A percentile compares a stretch with the other conserved stretches of the same genome.
These are phyloP conservation scores for sunflower (Helianthus annuus) DNA, from an alignment of 129 eudicot species.

Conservation along the genomic window DNA sequence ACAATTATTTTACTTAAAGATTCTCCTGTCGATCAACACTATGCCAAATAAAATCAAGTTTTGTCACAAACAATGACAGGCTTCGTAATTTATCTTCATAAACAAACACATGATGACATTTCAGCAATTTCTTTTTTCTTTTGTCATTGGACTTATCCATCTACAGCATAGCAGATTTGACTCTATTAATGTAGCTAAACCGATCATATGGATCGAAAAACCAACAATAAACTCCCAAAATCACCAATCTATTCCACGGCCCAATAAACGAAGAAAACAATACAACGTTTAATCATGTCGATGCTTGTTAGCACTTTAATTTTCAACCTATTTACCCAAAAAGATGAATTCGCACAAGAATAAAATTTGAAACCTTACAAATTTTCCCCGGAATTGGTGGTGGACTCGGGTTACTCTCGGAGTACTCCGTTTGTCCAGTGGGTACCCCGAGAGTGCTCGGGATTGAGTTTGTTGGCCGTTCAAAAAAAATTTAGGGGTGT, in stretches of 20 bases:
- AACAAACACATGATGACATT: constrained; percentile 14
- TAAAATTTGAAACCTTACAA: not conserved
- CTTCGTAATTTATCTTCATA: constrained; percentile 3
- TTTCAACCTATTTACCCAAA: not conserved
- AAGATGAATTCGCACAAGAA: not conserved
- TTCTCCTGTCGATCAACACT: constrained; percentile 14
- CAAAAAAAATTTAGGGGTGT: no score
- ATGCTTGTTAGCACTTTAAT: no score
- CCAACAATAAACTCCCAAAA: constrained; percentile 11
- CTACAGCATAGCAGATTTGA: constrained; percentile 23
- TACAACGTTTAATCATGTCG: not conserved
- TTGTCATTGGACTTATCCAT: constrained; percentile 26
- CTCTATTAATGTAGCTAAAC: constrained; percentile 1
- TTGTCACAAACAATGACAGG: constrained; percentile 30
- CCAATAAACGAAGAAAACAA: not conserved
- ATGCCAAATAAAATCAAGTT: not conserved
- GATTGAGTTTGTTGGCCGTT: no score
- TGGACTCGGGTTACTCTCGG: no score
- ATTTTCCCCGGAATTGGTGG: no score
- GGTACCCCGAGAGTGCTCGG: no score
- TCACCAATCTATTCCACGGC: not conserved
- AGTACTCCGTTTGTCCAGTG: no score
- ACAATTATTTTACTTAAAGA: not conserved
- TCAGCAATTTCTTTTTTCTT: not conserved
- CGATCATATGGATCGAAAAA: not conserved